Base-by-base conservation (phyloP, 352 stramenopile genomes). In the Globisporangium uncinulatum region DNA sequence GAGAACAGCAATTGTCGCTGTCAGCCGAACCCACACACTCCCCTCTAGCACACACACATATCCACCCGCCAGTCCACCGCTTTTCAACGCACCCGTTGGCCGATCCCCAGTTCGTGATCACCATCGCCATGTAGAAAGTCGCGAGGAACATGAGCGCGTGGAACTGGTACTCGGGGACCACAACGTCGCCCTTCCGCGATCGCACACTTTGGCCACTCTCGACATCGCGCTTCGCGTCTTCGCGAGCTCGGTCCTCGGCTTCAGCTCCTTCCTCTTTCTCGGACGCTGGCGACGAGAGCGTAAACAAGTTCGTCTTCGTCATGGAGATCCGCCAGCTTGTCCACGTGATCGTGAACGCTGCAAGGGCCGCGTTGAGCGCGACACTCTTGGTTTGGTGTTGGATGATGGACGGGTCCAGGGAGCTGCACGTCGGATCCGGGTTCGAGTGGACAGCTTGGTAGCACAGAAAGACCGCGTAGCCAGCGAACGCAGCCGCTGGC, bases 51-150 rank as follows among this genome's bases (percentile, higher is more conserved):
- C 8, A 37, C 34, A 19, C 19, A 45, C 41, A 52, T 2, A 34
- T 9, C 29, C 24, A 29, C 24, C 24, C 24, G 15, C 17, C 17
- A 50, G 41, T 24, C 17, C 54, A 53, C 29, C 8, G 39, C 1
- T 36, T 15, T 6, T 29, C 6, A 53, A 34, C 57, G 50, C 74
- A 88, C 79, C 78, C 76, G 31, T 83, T 61, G 4, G 75, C 68
- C 32, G 77, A 84, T 0, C 76, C 77, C 79, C 82, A 92, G 61
- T 87, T 81, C n/a, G 82, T 89, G 41, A 92, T 66, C 44, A 87
- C 74, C 82, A 92, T 92, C 13, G 79, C 77, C 82, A 92, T 87
- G 64, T 92, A 92, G 37, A 92, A 71, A n/a, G 67, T 74, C 10
- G 77, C 80, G 14, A 92, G 54, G 19, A 92, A 49, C 77, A 92